These are phyloP conservation scores for Amesomyces nigricolor DNA, from an alignment of 2,329 filamentous ascomycete species.

Conservation along the genomic window DNA sequence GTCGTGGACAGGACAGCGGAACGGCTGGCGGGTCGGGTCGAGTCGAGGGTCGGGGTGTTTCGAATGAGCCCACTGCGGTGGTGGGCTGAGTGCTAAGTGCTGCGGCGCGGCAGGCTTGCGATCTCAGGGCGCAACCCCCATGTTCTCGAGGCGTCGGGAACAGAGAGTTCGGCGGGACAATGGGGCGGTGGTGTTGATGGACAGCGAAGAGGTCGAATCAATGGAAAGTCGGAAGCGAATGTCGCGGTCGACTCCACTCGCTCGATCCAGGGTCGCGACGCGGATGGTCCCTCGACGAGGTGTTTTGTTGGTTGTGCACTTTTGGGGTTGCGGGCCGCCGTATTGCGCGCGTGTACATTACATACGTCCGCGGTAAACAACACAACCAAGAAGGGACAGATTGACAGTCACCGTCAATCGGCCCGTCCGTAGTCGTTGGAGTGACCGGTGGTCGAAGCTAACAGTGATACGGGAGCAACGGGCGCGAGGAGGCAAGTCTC, in stretches of 20 bases:
- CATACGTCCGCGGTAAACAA: no score
- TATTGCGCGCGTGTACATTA: no score
- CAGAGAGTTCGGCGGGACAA: not conserved
- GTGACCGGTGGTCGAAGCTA: no score
- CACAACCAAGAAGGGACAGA: no score
- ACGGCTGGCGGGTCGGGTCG: not conserved
- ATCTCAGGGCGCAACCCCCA: constrained; percentile 11
- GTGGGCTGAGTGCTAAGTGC: not conserved
- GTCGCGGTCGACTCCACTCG: constrained; percentile 11
- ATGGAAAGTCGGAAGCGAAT: not conserved
- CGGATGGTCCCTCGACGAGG: not conserved
- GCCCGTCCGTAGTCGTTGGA: no score
- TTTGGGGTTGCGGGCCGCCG: no score
- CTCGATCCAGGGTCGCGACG: constrained; percentile 6
- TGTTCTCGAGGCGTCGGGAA: not conserved
- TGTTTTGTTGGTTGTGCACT: not conserved
- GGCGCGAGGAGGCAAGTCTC: no score
- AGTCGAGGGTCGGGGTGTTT: not conserved
- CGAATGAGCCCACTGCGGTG: not conserved
- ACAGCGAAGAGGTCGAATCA: not conserved
- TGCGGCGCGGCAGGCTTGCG: constrained; percentile 15
- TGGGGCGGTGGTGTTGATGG: not conserved
- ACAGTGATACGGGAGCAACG: no score
- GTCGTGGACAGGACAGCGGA: not conserved
- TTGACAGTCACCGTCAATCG: no score